These are phyloP conservation scores for Plectosphaerella cucumerina DNA, from an alignment of 2,329 filamentous ascomycete species.

Conservation along the genomic window DNA sequence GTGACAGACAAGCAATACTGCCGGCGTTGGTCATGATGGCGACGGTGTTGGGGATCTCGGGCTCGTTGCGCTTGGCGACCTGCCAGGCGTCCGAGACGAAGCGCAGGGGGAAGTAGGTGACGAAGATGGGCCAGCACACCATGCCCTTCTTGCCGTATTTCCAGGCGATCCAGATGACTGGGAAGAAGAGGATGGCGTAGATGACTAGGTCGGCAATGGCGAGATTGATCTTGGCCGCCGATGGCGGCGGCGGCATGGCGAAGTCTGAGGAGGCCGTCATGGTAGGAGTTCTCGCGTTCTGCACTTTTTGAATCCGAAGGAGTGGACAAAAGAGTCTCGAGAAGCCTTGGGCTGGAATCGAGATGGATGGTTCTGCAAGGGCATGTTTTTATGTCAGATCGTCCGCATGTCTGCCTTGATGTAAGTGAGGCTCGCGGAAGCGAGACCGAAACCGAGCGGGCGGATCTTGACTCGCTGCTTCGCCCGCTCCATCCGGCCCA, in stretches of 20 bases:
- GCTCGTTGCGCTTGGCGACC: conserved; percentile 15
- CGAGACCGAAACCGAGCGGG: background rate
- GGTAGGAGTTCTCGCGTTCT: background rate
- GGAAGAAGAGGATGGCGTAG: conserved; percentile 13
- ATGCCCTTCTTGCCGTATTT: conserved; percentile 23
- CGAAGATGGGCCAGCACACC: conserved; percentile 23
- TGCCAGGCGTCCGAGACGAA: conserved; percentile 20
- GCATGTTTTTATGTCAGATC: background rate
- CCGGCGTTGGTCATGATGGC: conserved; percentile 21
- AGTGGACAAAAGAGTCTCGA: background rate
- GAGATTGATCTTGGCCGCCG: conserved; percentile 6
- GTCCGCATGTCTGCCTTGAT: background rate
- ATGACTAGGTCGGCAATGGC: conserved; percentile 18
- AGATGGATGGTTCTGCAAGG: background rate
- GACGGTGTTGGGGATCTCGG: conserved; percentile 15
- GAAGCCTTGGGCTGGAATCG: background rate
- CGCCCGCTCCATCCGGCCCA: too few relatives aligned
- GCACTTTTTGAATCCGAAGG: background rate
- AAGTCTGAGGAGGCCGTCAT: background rate
- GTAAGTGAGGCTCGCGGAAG: background rate
- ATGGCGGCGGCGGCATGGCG: conserved; percentile 1
- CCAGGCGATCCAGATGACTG: conserved; percentile 16
- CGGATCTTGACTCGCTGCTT: too few relatives aligned
- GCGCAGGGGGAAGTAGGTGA: conserved; percentile 16
- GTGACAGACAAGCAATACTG: conserved; percentile 19